Evolutionary conservation across 169 alveolate species (phyloP).

Genomic region (Blepharisma undulans): DNA sequence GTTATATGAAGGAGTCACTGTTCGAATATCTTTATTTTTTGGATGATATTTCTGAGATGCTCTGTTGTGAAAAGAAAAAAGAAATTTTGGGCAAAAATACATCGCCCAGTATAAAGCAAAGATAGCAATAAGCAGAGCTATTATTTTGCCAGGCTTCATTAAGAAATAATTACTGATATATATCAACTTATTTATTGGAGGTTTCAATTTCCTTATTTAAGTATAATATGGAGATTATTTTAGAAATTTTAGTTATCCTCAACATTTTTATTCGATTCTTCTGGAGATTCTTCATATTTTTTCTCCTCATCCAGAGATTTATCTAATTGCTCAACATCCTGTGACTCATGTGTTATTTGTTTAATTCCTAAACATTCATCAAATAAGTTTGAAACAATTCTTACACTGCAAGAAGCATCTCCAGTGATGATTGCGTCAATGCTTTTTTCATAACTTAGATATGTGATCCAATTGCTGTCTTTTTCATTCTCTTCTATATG

Average conservation of each 20-base stretch:
- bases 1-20: not conserved
- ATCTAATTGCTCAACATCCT: not conserved
- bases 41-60: not conserved
- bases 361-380: not conserved
- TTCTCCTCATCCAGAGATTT: not conserved
- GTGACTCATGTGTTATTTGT: not conserved
- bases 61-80: not conserved
- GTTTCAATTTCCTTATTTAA: not conserved
- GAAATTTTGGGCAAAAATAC: not conserved
- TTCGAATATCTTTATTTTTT: not conserved
- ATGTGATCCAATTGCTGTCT: not conserved
- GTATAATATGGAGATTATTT: not conserved
- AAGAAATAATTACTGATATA: not conserved
- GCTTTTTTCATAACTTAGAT: not conserved
- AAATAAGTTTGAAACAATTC: constrained; percentile 14
- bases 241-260: not conserved
- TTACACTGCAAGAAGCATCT: not conserved
- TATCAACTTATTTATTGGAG: not conserved
- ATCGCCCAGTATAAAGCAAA: not conserved
- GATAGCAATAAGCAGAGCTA: not conserved
- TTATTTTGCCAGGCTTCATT: not conserved
- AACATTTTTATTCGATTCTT: not conserved
- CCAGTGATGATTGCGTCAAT: not conserved
- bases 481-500: not conserved
- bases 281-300: not conserved